Base-by-base conservation (phyloP, 2,329 filamentous ascomycete species). In the Akanthomyces lecanii region DNA sequence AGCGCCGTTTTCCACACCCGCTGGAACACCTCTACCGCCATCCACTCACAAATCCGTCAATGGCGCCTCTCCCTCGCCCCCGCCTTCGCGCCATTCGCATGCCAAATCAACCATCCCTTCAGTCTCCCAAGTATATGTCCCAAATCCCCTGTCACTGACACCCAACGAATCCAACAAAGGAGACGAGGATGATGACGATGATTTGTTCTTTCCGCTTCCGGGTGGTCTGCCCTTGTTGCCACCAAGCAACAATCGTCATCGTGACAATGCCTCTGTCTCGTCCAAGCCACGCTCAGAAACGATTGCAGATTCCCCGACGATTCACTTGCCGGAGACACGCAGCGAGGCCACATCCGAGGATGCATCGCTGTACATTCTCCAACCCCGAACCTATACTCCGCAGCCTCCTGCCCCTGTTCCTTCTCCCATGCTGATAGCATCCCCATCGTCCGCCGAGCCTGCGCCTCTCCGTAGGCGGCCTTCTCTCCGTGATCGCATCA, bases 331-430 rank as follows among this genome's bases (percentile, higher is more conserved):
- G 18, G 51, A 62, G 18, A 30, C 51, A 18, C 16, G 44, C 23
- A 53, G 48, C 38, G 45, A 21, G 30, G 12, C 45, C 8, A n/a
- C 48, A 11, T 40, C 50, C 7, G 55, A 54, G 44, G 76, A 82
- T 45, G 76, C 76, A 11, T 72, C 77, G 0, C 68, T 85, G 1
- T 85, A 79, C 64, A 76, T 86, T 25, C 74, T 87, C 5, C 83
- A 86, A 65, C 84, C 84, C 14, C 76, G 79, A 40, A 85, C 82
- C 0, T 86, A 86, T 67, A 85, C 82, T 0, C 84, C 84, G 0
- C 75, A 79, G 57, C 79, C 78, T 4, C 77, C 79, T 0, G 75
- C 78, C 12, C 81, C 82, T 3, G 68, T 79, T 25, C 79, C 81
- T 1, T 82, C 82, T 5, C 81, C 82, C 2, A 75, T 76, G 55